These are phyloP conservation scores for Apiospora phragmitis DNA, from an alignment of 2,329 filamentous ascomycete species.

Conservation along the genomic window DNA sequence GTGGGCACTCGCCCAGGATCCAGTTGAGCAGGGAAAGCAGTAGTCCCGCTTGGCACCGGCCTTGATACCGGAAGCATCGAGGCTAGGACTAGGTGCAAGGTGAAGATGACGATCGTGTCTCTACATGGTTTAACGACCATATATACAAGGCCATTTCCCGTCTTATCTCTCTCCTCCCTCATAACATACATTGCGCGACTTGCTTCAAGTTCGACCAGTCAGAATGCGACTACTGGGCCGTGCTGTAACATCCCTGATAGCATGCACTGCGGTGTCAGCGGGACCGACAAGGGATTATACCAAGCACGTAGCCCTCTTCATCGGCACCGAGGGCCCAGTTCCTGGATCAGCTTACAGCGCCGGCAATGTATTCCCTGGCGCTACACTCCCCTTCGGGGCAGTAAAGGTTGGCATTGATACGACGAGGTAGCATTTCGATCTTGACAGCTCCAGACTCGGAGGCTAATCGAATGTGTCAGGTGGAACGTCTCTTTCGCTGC, in stretches of 20 bases:
- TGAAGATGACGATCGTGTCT: no score
- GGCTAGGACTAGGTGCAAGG: not conserved
- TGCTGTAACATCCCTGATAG: not conserved
- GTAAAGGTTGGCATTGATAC: slow-evolving; percentile 47
- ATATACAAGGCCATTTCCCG: not conserved
- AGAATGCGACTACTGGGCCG: not conserved
- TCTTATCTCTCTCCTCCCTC: not conserved
- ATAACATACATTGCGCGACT: not conserved
- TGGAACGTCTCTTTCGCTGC: slow-evolving; percentile 25
- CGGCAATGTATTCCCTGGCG: slow-evolving; percentile 46
- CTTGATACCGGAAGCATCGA: not conserved
- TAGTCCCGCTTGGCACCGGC: slow-evolving; percentile 1
- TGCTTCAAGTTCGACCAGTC: not conserved
- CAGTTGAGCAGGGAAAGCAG: not conserved
- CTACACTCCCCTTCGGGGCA: slow-evolving; percentile 43
- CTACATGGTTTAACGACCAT: no score
- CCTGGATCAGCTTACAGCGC: slow-evolving; percentile 44
- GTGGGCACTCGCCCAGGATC: not conserved
- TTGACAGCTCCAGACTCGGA: not conserved
- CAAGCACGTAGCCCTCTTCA: slow-evolving; percentile 11
- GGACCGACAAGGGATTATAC: not conserved
- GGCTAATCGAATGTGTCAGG: slow-evolving; percentile 6
- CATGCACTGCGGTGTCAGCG: not conserved
- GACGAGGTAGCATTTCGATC: slow-evolving; percentile 17
- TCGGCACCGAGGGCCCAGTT: slow-evolving; percentile 44